Percentiles rank a stretch among this genome's conserved stretches.
These are phyloP conservation scores for Suillus subalutaceus DNA, from an alignment of 768 basidiomycete genomes.

Conservation along the genomic window DNA sequence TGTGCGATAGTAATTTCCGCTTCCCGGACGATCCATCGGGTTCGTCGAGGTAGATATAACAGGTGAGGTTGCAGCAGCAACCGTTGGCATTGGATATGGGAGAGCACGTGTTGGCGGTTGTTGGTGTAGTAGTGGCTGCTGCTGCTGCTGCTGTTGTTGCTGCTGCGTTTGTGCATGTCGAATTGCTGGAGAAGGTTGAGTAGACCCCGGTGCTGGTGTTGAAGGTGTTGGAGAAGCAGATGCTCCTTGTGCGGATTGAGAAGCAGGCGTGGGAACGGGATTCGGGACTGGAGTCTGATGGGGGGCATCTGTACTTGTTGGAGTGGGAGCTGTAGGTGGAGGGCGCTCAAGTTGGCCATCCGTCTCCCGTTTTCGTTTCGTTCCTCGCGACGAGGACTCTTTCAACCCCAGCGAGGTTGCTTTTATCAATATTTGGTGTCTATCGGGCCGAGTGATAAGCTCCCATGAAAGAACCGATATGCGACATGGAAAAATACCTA, in stretches of 20 bases:
- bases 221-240: constrained; percentile 38
- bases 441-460: constrained; percentile 28
- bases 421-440: constrained; percentile 83
- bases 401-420: constrained; percentile 80
- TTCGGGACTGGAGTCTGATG: constrained; percentile 33
- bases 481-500: constrained; percentile 31
- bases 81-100: constrained; percentile 77
- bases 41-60: constrained; percentile 50
- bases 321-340: constrained; percentile 23
- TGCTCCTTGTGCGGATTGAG: constrained; percentile 29
- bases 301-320: constrained; percentile 23
- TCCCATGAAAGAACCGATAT: not conserved
- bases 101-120: constrained; percentile 33
- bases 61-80: constrained; percentile 63
- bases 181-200: constrained; percentile 40
- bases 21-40: constrained; percentile 30
- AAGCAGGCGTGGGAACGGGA: constrained; percentile 29
- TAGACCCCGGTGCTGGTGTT: constrained; percentile 30
- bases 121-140: constrained; percentile 19
- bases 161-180: constrained; percentile 30
- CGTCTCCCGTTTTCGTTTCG: constrained; percentile 59
- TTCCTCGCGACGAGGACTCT: constrained; percentile 66
- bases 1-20: constrained; percentile 56
- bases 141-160: constrained; percentile 6
- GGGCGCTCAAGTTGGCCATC: constrained; percentile 37